phyloP scores from a whole-genome alignment of 139 green algal genomes.

The Pseudopediastrum boryanum region DNA sequence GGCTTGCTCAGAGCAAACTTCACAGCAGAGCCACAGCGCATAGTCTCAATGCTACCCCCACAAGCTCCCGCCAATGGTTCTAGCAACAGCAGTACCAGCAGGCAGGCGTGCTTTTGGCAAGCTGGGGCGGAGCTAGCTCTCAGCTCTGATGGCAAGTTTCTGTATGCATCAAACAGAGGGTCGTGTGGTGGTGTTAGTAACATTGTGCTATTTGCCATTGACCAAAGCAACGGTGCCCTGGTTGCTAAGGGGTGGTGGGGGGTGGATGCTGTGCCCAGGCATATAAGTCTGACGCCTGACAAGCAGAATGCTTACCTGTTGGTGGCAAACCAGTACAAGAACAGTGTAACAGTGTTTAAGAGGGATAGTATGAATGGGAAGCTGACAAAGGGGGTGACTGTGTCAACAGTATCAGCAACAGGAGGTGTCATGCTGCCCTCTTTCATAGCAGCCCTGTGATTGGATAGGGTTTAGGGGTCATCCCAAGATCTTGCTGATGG shows the following conservation, averaged over 20 bases:
- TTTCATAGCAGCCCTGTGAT: conserved; percentile 12
- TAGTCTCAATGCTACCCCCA: conserved; percentile 13
- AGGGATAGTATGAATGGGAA: background rate
- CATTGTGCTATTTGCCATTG: conserved; percentile 19
- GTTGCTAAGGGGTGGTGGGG: background rate
- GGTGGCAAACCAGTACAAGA: conserved; percentile 14
- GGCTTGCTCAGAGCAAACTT: background rate
- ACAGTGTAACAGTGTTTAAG: conserved; percentile 20
- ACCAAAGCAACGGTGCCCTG: background rate
- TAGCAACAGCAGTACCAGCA: conserved; percentile 3
- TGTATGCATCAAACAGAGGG: conserved; percentile 21
- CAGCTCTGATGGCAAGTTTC: conserved; percentile 6
- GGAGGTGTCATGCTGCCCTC: conserved; percentile 3
- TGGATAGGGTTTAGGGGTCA: too few species aligned
- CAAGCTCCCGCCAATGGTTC: background rate
- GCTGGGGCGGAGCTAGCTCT: conserved; percentile 8
- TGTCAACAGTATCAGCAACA: background rate
- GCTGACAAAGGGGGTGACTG: conserved; percentile 5
- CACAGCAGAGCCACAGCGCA: background rate
- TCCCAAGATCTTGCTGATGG: too few species aligned
- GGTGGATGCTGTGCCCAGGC: conserved; percentile 8
- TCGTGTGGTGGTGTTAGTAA: conserved; percentile 16
- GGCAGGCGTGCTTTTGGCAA: background rate
- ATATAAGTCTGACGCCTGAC: conserved; percentile 30
- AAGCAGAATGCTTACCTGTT: background rate